phyloP scores from a whole-genome alignment of 257 asterid genomes.

The Misopates orontium region DNA sequence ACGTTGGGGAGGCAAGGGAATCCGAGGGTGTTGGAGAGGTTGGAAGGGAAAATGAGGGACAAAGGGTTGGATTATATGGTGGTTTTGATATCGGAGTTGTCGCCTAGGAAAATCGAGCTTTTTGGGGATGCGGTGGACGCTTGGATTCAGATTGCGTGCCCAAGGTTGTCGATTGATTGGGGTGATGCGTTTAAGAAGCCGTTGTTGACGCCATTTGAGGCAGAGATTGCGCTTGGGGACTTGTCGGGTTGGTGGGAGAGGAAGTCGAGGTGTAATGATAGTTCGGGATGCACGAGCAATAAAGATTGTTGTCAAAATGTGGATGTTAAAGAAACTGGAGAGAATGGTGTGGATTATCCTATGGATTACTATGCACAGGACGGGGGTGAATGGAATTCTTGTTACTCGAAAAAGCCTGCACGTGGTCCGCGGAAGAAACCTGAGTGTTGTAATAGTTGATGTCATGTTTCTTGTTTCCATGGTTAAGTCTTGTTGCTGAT shows the following conservation, averaged over 20 bases:
- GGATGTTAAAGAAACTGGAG: constrained; percentile 32
- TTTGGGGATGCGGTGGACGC: constrained; percentile 92
- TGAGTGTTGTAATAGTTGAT: constrained; percentile 38
- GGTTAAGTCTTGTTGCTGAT: constrained; percentile 15
- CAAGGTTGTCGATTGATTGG: constrained; percentile 96
- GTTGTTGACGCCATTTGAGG: constrained; percentile 81
- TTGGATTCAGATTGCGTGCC: constrained; percentile 95
- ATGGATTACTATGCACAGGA: constrained; percentile 98
- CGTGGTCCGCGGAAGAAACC: constrained; percentile 38
- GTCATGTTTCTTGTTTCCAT: constrained; percentile 5
- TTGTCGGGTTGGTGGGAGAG: constrained; percentile 97
- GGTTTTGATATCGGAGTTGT: constrained; percentile 86
- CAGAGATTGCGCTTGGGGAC: constrained; percentile 95
- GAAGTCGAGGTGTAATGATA: constrained; percentile 33
- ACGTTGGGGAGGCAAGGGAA: constrained; percentile 95
- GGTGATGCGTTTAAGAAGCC: constrained; percentile 94
- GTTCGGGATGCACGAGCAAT: constrained; percentile 34
- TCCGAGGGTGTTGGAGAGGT: constrained; percentile 65
- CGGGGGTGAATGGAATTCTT: constrained; percentile 96
- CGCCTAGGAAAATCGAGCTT: constrained; percentile 76
- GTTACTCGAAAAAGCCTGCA: constrained; percentile 67
- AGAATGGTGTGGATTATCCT: constrained; percentile 60
- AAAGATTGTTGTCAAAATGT: constrained; percentile 46
- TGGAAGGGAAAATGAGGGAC: constrained; percentile 81
- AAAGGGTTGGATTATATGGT: constrained; percentile 76